A percentile compares a stretch with the other conserved stretches of the same genome.
These are phyloP conservation scores for Citrullus colocynthis DNA, from an alignment of 306 rosid species.

Conservation along the genomic window DNA sequence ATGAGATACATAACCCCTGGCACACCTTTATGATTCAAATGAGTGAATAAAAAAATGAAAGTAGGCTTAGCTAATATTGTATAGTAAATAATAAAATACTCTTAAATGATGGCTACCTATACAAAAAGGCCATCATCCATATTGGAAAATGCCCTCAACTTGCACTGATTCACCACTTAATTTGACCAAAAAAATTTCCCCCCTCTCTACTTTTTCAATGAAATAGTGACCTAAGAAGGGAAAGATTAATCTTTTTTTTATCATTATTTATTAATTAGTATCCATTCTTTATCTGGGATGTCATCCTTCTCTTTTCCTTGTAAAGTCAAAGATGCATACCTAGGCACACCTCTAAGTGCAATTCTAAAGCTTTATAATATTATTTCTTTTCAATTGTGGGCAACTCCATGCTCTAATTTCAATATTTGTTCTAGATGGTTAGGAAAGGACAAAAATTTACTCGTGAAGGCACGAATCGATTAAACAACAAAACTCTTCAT, in stretches of 20 bases:
- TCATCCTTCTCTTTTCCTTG: neutral
- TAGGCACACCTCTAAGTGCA: neutral
- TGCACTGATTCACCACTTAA: neutral
- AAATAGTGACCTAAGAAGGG: neutral
- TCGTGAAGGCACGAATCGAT: no score
- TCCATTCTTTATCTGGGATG: neutral
- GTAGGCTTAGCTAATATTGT: neutral
- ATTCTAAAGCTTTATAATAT: neutral
- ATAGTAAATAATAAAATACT: neutral
- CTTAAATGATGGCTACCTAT: neutral
- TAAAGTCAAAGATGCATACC: neutral
- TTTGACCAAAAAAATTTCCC: neutral
- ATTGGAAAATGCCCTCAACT: neutral
- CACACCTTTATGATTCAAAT: neutral
- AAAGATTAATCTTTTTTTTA: neutral
- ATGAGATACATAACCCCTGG: conserved; percentile 3
- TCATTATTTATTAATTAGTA: neutral
- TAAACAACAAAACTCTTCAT: no score
- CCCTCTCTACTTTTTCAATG: neutral
- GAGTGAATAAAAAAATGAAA: neutral
- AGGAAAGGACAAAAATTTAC: no score
- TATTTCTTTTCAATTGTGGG: neutral
- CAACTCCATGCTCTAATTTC: neutral
- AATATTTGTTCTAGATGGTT: neutral
- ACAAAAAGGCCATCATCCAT: neutral